These are phyloP conservation scores for Acacia acuminata DNA, from an alignment of 306 rosid genomes.

Conservation along the genomic window DNA sequence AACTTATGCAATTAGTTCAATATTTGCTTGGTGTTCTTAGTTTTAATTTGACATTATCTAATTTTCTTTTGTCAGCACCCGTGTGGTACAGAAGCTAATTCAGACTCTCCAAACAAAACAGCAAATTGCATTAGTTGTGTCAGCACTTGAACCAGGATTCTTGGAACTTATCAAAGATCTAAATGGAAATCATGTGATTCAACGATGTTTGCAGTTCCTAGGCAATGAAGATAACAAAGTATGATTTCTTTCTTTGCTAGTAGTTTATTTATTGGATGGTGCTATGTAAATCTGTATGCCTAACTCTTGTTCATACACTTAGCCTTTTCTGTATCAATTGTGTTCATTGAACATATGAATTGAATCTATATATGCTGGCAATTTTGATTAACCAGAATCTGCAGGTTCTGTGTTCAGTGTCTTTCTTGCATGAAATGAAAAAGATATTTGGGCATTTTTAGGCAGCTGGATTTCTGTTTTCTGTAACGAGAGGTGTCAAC, in stretches of 20 bases:
- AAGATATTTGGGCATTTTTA: not conserved
- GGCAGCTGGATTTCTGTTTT: not conserved
- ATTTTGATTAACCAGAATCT: not conserved
- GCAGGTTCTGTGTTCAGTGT: not conserved
- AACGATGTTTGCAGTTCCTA: constrained; percentile 61
- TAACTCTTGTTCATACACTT: not conserved
- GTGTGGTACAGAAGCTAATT: constrained; percentile 68
- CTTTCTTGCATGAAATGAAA: not conserved
- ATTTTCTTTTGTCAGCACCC: constrained; percentile 52
- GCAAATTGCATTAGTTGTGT: constrained; percentile 50
- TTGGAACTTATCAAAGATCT: constrained; percentile 61
- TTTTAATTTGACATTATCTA: constrained; percentile 1
- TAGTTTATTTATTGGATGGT: constrained; percentile 7
- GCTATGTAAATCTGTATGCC: constrained; percentile 6
- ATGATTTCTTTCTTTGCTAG: constrained; percentile 3
- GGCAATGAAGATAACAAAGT: constrained; percentile 57
- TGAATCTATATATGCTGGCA: not conserved
- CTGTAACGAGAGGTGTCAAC: not conserved
- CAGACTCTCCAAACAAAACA: constrained; percentile 64
- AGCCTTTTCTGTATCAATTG: not conserved
- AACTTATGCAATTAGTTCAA: constrained; percentile 20
- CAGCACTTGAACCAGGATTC: constrained; percentile 68
- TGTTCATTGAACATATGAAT: constrained; percentile 6
- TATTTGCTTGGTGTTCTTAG: constrained; percentile 5
- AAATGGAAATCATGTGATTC: constrained; percentile 76